These are phyloP conservation scores for Ceratocystis harringtonii DNA, from an alignment of 2,329 filamentous ascomycete genomes.

Conservation along the genomic window DNA sequence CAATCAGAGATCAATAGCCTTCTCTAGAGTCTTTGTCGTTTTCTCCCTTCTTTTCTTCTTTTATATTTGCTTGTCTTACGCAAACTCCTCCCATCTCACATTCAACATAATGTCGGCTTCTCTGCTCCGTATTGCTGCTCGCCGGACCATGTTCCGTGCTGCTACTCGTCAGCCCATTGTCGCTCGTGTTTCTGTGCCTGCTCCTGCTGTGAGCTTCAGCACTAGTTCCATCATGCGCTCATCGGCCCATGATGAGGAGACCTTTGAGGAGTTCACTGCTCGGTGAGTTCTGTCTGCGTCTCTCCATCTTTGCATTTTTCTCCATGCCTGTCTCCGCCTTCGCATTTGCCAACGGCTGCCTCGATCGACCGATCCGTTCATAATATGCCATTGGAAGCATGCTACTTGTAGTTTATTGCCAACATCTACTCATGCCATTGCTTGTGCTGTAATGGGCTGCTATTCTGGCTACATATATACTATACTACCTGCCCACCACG, in stretches of 20 bases:
- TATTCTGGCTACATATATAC: background rate
- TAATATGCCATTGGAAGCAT: background rate
- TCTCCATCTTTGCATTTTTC: too few relatives aligned
- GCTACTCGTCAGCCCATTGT: conserved; percentile 43
- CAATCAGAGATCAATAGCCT: conserved; percentile 20
- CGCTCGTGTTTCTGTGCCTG: conserved; percentile 37
- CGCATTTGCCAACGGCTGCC: background rate
- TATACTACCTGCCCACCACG: background rate
- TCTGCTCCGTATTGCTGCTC: conserved; percentile 56
- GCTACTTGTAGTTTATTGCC: background rate
- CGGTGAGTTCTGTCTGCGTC: conserved; percentile 41
- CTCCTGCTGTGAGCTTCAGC: conserved; percentile 31
- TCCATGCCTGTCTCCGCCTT: background rate
- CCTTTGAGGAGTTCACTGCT: conserved; percentile 95
- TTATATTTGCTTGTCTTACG: background rate
- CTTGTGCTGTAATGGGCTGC: background rate
- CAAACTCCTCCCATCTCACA: conserved; percentile 5
- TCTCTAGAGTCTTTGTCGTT: conserved; percentile 20
- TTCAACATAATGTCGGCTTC: conserved; percentile 44
- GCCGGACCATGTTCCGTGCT: conserved; percentile 48
- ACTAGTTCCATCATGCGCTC: conserved; percentile 49
- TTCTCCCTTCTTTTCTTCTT: background rate
- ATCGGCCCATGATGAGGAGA: conserved; percentile 73
- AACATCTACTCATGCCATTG: background rate
- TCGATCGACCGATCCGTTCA: background rate